phyloP scores from a whole-genome alignment of 1,284 basidiomycete genomes.

The Anthracocystis setariae region DNA sequence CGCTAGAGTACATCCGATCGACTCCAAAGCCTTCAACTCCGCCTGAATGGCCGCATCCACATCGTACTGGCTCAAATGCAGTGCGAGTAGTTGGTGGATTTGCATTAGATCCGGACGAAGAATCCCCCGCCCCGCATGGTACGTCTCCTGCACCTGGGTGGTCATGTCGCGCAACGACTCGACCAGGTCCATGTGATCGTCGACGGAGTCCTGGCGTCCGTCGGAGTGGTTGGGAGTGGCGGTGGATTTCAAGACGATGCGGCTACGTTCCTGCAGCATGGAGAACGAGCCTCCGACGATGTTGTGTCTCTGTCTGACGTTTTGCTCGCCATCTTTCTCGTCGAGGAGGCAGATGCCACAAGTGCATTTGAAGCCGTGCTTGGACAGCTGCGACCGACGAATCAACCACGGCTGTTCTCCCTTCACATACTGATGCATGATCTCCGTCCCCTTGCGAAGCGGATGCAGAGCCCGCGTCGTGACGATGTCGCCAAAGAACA shows the following conservation, averaged over 20 bases:
- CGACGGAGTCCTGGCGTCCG: slow-evolving; percentile 16
- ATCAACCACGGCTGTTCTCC: slow-evolving; percentile 60
- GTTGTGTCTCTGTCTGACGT: slow-evolving; percentile 40
- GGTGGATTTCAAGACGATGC: slow-evolving; percentile 53
- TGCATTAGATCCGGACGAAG: slow-evolving; percentile 61
- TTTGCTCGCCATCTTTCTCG: slow-evolving; percentile 51
- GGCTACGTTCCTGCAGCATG: slow-evolving; percentile 58
- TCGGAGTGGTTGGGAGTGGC: slow-evolving; percentile 1
- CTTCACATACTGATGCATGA: slow-evolving; percentile 66
- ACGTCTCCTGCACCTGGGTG: slow-evolving; percentile 52
- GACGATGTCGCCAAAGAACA: slow-evolving; percentile 65
- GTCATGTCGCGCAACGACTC: slow-evolving; percentile 48
- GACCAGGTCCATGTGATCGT: slow-evolving; percentile 56
- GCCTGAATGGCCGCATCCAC: slow-evolving; percentile 17
- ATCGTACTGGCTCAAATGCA: slow-evolving; percentile 48
- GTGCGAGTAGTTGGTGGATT: slow-evolving; percentile 44
- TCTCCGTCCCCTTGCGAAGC: slow-evolving; percentile 60
- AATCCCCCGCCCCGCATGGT: slow-evolving; percentile 27
- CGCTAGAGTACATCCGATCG: slow-evolving; percentile 35
- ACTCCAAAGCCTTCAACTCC: slow-evolving; percentile 38
- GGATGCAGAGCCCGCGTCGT: slow-evolving; percentile 61
- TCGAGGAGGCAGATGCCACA: slow-evolving; percentile 62
- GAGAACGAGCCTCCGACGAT: slow-evolving; percentile 51
- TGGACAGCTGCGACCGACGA: slow-evolving; percentile 57
- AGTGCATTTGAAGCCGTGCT: slow-evolving; percentile 63